Percentiles rank a stretch among this genome's conserved stretches.
phyloP scores from a whole-genome alignment of 495 filamentous ascomycete species.

The Clavariopsis aquatica region DNA sequence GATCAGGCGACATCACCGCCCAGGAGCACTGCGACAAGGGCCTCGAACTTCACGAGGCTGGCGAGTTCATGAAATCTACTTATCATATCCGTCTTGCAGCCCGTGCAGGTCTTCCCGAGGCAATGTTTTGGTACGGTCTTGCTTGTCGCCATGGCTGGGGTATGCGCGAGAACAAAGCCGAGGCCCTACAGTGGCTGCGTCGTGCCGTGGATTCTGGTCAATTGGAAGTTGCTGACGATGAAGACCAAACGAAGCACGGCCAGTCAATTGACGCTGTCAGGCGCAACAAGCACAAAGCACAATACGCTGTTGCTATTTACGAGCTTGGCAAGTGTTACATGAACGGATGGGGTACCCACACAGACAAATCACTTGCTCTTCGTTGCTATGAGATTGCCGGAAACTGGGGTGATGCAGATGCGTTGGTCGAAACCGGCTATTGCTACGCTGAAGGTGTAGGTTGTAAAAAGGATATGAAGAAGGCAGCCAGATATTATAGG shows the following conservation, averaged over 20 bases:
- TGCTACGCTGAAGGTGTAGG: constrained; percentile 49
- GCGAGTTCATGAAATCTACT: constrained; percentile 84
- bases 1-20: constrained; percentile 61
- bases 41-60: constrained; percentile 83
- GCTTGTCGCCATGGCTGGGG: constrained; percentile 99
- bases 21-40: constrained; percentile 89
- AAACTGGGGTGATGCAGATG: constrained; percentile 95
- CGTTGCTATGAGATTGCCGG: constrained; percentile 96
- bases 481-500: constrained; percentile 87
- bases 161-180: constrained; percentile 84
- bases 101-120: constrained; percentile 78
- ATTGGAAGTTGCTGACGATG: constrained; percentile 78
- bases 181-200: constrained; percentile 87
- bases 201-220: constrained; percentile 85
- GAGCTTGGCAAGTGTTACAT: constrained; percentile 95
- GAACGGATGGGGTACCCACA: constrained; percentile 96
- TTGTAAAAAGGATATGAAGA: constrained; percentile 94
- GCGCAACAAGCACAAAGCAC: constrained; percentile 77
- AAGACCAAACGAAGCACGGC: constrained; percentile 65
- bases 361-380: constrained; percentile 84
- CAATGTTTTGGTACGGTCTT: constrained; percentile 92
- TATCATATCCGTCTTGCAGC: constrained; percentile 94
- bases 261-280: constrained; percentile 64
- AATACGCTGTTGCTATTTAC: constrained; percentile 93
- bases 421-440: constrained; percentile 57